Evolutionary conservation across 805 yeast genomes (phyloP), one percentile per base, ranked within the genome.

Genomic region (Pichia sporocuriosa): DNA sequence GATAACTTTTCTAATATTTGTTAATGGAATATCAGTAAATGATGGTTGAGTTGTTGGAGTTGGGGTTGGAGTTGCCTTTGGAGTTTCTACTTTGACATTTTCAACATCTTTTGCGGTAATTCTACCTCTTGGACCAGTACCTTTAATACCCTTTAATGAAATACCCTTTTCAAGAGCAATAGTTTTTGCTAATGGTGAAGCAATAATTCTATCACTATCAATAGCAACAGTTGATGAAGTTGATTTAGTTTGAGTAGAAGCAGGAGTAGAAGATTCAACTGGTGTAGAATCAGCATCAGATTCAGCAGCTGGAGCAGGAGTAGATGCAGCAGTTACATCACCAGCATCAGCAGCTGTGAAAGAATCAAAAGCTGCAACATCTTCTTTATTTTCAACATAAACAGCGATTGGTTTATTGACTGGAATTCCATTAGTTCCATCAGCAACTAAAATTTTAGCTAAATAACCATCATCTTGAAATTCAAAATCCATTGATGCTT

Each of bases 391-490:
- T 68, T 90, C 96, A 41, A 90, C 97, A 64, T 84, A 90, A 32
- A 93, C 96, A 48, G 95, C 98, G 63, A 93, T 84, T 58, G 98
- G 97, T 68, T 82, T 80, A 58, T 95, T 95, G 36, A 93, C 96
- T 29, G 94, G 93, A 41, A 90, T 70, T 59, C 90, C 96, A 65
- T 86, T 81, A 41, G 95, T 67, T 42, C 97, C 96, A 45, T 78
- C 87, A 25, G 76, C 86, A 47, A 87, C 75, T 51, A 88, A 67
- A 55, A 85, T 82, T 72, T 88, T 86, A 50, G 96, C 96, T 57
- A 88, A 68, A 69, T 59, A 88, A 40, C 96, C 96, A 50, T 90
- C 98, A 59, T 89, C 97, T 71, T 89, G 97, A 73, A 89, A 90
- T 69, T 89, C 97, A 55, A 87, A 90, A 69, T 89, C 97, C 96